Evolutionary conservation across 2,329 filamentous ascomycete species (phyloP), one percentile per base, ranked within the genome.

Genomic region (Aspergillus eucalypticola): DNA sequence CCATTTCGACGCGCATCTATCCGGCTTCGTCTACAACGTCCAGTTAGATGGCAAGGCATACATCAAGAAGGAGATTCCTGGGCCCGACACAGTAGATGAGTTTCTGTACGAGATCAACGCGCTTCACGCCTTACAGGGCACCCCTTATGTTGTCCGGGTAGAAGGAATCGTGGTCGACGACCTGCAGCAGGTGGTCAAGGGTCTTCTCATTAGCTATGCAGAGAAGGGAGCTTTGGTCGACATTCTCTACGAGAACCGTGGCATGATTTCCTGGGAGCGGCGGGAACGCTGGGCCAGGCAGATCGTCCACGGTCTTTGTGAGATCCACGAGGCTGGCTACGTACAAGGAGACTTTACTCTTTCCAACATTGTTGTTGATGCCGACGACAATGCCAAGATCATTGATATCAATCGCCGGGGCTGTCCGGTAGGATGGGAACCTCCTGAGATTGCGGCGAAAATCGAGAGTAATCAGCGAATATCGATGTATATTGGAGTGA

Each of bases 1-100:
- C 38, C 82, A 86, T 44, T 97, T 99, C 69, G 90, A 96, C 66
- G 90, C 91, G 0, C 95, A 99, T 78, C 86, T 98, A 74, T 98
- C 94, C 21, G 95, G 95, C 1, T 99, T 98, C 73, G 95, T 98
- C 17, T 99, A 98, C 82, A 96, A 96, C 74, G 92, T 99, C 59
- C 84, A 81, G 13, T 85, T 92, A 38, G 81, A 85, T 60, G 87
- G 85, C 8, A 79, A 83, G 59, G 80, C 86, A 1, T 89, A 92
- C 69, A 96, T 99, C 77, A 98, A 98, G 76, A 99, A 99, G 75
- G 95, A 99, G 72, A 98, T 99, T 15, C 95, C 95, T 0, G 93
- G 94, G 1, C 94, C 93, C 2, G 94, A 98, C 69, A 95, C 91
- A 0, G 89, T 98, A 19, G 94, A 98, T 64, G 95, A 98, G 74